Evolutionary conservation across 257 asterid genomes (phyloP).

Genomic region (Perilla frutescens): DNA sequence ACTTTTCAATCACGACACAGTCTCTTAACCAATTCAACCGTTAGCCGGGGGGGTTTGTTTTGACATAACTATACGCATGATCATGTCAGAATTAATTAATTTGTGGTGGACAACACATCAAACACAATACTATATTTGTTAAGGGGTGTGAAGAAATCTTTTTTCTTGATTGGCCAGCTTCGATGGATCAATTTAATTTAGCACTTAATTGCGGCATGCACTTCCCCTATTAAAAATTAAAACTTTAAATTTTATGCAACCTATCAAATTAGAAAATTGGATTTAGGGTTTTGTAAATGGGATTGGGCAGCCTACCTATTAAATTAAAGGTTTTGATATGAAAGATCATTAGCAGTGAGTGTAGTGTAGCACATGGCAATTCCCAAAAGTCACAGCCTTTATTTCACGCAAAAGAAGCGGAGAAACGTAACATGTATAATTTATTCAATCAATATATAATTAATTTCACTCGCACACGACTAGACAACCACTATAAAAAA

Average conservation of each 20-base stretch:
- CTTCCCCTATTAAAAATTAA: background rate
- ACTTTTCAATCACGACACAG: too few relatives aligned
- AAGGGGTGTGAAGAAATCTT: too few relatives aligned
- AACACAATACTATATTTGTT: too few relatives aligned
- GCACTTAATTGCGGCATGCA: background rate
- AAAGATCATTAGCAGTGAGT: background rate
- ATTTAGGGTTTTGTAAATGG: background rate
- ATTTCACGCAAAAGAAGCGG: constrained; percentile 23
- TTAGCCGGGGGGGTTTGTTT: too few relatives aligned
- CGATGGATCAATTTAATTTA: background rate
- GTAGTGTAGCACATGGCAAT: constrained; percentile 12
- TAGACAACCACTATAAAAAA: background rate
- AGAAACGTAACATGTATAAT: background rate
- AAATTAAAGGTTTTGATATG: constrained; percentile 24
- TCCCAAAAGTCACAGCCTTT: constrained; percentile 30
- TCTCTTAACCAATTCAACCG: too few relatives aligned
- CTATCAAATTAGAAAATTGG: background rate
- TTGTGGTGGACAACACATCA: too few relatives aligned
- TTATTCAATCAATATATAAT: background rate
- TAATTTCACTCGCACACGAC: background rate
- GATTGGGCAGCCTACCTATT: background rate
- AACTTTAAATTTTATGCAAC: background rate
- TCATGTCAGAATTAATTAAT: too few relatives aligned
- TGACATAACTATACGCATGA: too few relatives aligned
- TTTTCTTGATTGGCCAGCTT: background rate